Evolutionary conservation across 257 asterid genomes (phyloP).

Genomic region (Jacaranda copaia): DNA sequence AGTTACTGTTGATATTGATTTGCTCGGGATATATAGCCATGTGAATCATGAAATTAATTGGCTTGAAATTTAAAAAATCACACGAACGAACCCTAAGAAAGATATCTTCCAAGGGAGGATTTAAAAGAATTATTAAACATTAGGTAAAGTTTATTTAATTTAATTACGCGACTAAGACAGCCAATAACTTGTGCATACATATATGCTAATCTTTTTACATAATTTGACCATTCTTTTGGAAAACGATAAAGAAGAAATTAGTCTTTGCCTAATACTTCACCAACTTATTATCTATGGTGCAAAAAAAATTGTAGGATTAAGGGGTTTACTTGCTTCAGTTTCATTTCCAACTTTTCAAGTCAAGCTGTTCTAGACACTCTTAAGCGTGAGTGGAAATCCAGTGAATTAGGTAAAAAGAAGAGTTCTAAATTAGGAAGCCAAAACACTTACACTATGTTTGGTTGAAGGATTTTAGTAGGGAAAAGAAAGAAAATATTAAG

Average conservation of each 20-base stretch:
- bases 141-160: neutral
- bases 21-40: too few species aligned
- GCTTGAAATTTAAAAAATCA: too few species aligned
- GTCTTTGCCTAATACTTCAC: neutral
- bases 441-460: too few species aligned
- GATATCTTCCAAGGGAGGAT: too few species aligned
- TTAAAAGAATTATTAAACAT: neutral
- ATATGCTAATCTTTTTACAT: neutral
- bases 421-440: slow-evolving; percentile 21
- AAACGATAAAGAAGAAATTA: neutral
- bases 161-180: neutral
- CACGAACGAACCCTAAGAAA: too few species aligned
- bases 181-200: neutral
- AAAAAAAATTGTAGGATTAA: neutral
- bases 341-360: neutral
- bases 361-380: slow-evolving; percentile 21
- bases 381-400: slow-evolving; percentile 21
- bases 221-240: slow-evolving; percentile 23
- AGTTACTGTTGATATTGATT: too few species aligned
- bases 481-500: too few species aligned
- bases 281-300: neutral
- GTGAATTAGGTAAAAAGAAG: slow-evolving; percentile 44
- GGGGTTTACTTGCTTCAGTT: slow-evolving; percentile 6
- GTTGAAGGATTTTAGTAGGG: too few species aligned
- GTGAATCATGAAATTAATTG: too few species aligned